These are phyloP conservation scores for Hura crepitans DNA, from an alignment of 441 rosid species.

Conservation along the genomic window DNA sequence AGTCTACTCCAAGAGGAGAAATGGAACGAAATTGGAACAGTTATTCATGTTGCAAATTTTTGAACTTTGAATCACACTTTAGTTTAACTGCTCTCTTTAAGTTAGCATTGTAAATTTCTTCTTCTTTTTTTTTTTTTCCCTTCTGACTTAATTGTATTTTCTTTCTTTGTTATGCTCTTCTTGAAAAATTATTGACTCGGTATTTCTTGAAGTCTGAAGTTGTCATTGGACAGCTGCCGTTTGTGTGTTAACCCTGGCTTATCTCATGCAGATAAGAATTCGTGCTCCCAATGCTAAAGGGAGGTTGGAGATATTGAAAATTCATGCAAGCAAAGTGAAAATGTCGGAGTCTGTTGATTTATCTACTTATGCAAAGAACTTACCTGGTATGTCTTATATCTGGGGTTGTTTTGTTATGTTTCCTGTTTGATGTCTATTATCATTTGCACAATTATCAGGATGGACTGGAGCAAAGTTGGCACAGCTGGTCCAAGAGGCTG, in stretches of 20 bases:
- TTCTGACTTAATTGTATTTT: too few species aligned
- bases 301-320: conserved; percentile 71
- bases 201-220: background rate
- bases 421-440: conserved; percentile 15
- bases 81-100: background rate
- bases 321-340: conserved; percentile 85
- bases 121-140: too few species aligned
- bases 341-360: conserved; percentile 86
- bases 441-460: conserved; percentile 41
- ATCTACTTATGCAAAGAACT: conserved; percentile 70
- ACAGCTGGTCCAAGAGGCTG: conserved; percentile 90
- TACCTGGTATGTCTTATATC: conserved; percentile 60
- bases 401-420: conserved; percentile 16
- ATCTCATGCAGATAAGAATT: conserved; percentile 60
- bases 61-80: background rate
- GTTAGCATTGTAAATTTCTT: background rate
- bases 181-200: background rate
- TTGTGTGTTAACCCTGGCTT: conserved; percentile 7
- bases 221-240: background rate
- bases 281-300: conserved; percentile 95
- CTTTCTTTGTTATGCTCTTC: background rate
- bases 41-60: conserved; percentile 3
- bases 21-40: background rate
- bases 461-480: conserved; percentile 94
- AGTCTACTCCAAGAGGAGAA: conserved; percentile 17